Conservation (phyloP, 345 rosid species). For the Linum trigynum region DNA sequence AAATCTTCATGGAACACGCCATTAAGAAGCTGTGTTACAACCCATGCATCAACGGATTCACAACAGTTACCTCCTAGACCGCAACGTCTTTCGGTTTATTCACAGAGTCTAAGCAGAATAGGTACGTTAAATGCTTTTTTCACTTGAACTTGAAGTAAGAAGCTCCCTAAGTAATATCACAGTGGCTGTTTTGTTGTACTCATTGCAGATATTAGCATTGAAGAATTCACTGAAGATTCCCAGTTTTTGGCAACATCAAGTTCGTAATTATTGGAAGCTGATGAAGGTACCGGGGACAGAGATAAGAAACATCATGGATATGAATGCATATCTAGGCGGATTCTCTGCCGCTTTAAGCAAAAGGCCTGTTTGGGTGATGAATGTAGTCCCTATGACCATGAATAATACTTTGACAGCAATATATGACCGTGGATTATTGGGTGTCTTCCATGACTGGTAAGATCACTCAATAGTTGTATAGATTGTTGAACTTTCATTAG, state of each 20-base stretch:
- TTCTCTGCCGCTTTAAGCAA: constrained; percentile 55
- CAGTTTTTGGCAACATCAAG: constrained; percentile 73
- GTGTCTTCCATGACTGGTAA: constrained; percentile 91
- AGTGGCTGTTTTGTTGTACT: neutral
- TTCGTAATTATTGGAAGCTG: constrained; percentile 53
- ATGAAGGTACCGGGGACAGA: constrained; percentile 44
- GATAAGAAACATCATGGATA: constrained; percentile 78
- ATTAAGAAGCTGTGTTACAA: constrained; percentile 47
- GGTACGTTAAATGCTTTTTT: constrained; percentile 32
- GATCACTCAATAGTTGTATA: constrained; percentile 1
- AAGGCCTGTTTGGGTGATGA: constrained; percentile 87
- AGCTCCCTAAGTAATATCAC: too few relatives aligned
- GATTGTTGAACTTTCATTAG: neutral
- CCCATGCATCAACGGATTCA: constrained; percentile 20
- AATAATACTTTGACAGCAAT: constrained; percentile 65
- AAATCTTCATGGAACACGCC: constrained; percentile 72
- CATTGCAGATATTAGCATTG: constrained; percentile 51
- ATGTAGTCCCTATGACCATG: constrained; percentile 61
- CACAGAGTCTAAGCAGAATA: constrained; percentile 39
- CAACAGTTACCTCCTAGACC: constrained; percentile 53
- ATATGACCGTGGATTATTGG: constrained; percentile 63
- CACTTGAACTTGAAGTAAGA: too few relatives aligned
- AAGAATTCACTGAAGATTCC: constrained; percentile 46
- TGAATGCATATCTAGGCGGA: constrained; percentile 82
- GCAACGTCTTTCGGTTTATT: constrained; percentile 56